Base-by-base conservation (phyloP, 371 early-diverging fungal genomes). In the Lichtheimia hyalospora region DNA sequence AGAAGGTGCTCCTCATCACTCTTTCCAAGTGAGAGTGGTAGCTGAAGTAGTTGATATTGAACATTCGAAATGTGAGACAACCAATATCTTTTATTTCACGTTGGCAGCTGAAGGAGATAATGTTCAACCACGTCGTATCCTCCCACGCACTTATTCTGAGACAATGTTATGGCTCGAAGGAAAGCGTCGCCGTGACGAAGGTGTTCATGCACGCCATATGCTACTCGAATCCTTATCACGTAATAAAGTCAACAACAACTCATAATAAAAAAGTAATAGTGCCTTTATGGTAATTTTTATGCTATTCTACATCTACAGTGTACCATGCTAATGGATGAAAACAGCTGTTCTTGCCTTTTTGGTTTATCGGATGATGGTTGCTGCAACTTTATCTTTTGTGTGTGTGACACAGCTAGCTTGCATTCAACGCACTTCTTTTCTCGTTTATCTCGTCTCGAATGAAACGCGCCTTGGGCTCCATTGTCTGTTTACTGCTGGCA, bases 71-170 rank as follows among this genome's bases (percentile, higher is more conserved):
- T 66, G 78, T 0, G 84, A 86, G 43, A 82, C 83, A 13, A 92
- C 95, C 53, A 96, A 96, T 67, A 82, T 82, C 3, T 96, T 96
- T 64, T 85, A 91, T 70, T 93, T 94, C 62, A 93, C 94, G 50
- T 92, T 96, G 64, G 58, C 66, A 44, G 50, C 69, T 20, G 42
- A 59, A 8, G 62, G 61, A 14, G 66, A 73, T n/a, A n/a, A n/a
- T 16, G 54, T 51, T 54, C 34, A 46, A n/a, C 44, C 52, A 12
- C 62, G 61, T 15, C 53, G 69, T 25, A 79, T 72, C 49, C 66
- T 93, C 44, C 93, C 93, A 10, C 72, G 76, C 49, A 90, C 93
- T 4, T 92, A 92, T 62, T 85, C 81, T 42, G 93, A 92, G 54
- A 81, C 84, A 53, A 90, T 92, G 84, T 65, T 82, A 51, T 92